phyloP scores from a whole-genome alignment of 2,329 filamentous ascomycete species.

The Epichloe uncinata region DNA sequence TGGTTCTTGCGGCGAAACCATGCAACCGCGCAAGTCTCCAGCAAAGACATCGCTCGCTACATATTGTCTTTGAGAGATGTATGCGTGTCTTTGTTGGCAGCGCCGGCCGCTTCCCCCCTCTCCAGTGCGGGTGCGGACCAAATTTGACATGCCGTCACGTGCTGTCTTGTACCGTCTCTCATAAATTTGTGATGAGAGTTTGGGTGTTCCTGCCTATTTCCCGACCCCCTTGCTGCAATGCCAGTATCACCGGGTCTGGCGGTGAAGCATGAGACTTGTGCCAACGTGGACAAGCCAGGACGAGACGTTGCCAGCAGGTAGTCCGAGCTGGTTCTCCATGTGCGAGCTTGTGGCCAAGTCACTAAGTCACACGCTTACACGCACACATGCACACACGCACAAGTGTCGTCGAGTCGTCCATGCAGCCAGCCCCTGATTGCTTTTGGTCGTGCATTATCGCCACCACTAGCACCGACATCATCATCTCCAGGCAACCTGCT shows the following conservation, averaged over 20 bases:
- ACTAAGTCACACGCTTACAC: background rate
- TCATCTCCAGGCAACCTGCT: background rate
- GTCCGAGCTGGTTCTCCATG: no score
- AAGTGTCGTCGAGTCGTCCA: background rate
- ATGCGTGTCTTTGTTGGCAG: background rate
- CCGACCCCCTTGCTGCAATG: no score
- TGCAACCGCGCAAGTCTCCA: background rate
- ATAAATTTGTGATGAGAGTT: no score
- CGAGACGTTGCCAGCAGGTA: no score
- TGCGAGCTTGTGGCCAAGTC: background rate
- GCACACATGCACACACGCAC: no score
- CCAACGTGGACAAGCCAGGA: background rate
- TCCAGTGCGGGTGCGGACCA: no score
- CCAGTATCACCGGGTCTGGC: background rate
- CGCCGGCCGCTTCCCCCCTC: background rate
- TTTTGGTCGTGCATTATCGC: conserved; percentile 4
- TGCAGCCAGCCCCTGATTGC: conserved; percentile 1
- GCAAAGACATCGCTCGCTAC: background rate
- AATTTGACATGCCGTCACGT: no score
- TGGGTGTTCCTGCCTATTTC: no score
- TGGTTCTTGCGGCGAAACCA: background rate
- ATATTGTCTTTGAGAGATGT: background rate
- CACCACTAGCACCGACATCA: background rate
- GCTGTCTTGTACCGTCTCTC: no score
- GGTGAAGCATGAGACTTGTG: background rate